Conservation (phyloP, 192 early-diverging fungal genomes). For the Dispira parvispora region DNA sequence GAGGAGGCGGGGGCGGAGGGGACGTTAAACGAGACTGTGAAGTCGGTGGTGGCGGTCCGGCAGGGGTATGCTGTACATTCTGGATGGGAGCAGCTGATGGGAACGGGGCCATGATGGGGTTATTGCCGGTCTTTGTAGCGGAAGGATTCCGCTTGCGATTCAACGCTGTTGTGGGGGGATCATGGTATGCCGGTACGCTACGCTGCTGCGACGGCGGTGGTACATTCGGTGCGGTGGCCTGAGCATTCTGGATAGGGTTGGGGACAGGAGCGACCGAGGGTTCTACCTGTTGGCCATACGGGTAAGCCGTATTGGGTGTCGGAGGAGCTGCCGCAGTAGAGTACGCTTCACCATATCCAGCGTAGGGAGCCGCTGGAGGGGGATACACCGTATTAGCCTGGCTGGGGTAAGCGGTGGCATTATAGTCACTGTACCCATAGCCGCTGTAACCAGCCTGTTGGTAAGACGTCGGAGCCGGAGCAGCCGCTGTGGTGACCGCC, state of each 20-base stretch:
- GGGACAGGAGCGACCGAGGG: neutral
- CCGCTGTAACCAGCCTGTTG: conserved; percentile 12
- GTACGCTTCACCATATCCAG: neutral
- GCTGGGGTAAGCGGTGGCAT: conserved; percentile 20
- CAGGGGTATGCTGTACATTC: neutral
- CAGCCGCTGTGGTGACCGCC: no score
- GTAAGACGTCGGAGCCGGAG: neutral
- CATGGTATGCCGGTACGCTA: conserved; percentile 8
- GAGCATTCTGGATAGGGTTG: no score
- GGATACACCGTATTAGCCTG: neutral
- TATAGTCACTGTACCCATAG: conserved; percentile 14
- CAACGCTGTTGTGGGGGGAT: conserved; percentile 1
- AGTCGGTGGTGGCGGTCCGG: neutral
- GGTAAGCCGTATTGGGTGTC: conserved; percentile 5
- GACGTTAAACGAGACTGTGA: neutral
- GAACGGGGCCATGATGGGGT: conserved; percentile 3
- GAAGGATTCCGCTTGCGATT: conserved; percentile 10
- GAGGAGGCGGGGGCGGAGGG: conserved; percentile 4
- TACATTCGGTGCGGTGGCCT: neutral
- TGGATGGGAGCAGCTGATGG: neutral
- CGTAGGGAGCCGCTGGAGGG: neutral
- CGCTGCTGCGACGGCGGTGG: conserved; percentile 8
- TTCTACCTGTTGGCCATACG: neutral
- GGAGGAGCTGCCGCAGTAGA: neutral
- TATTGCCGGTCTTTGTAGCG: neutral